Conservation (phyloP, 306 rosid genomes). For the Cucumis melo region DNA sequence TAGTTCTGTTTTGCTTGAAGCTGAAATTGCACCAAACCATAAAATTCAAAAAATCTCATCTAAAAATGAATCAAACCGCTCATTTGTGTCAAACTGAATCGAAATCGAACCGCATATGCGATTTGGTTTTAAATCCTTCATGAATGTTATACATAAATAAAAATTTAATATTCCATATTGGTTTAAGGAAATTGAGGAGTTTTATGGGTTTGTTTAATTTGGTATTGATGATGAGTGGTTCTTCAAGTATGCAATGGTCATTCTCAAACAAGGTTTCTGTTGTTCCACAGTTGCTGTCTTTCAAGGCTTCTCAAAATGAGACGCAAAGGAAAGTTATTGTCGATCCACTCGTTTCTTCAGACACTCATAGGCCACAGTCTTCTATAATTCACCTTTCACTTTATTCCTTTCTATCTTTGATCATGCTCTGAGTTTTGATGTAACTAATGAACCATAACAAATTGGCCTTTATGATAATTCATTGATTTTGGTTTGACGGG, state of each 20-base stretch:
- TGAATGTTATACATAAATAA: too few species aligned
- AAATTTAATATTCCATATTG: too few species aligned
- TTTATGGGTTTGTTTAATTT: slow-evolving; percentile 5
- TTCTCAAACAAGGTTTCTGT: slow-evolving; percentile 63
- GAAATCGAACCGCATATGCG: too few species aligned
- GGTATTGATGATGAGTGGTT: slow-evolving; percentile 31
- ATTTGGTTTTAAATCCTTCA: too few species aligned
- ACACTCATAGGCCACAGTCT: slow-evolving; percentile 35
- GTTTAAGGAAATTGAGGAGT: too few species aligned
- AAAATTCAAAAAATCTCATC: too few species aligned
- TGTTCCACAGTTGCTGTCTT: slow-evolving; percentile 55
- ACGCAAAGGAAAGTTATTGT: slow-evolving; percentile 23
- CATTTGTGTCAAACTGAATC: too few species aligned
- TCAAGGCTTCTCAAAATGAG: slow-evolving; percentile 56
- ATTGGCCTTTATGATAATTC: background rate
- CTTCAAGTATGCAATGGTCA: slow-evolving; percentile 87
- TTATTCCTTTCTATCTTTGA: background rate
- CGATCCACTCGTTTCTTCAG: slow-evolving; percentile 39
- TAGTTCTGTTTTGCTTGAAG: too few species aligned
- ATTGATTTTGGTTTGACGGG: slow-evolving; percentile 5
- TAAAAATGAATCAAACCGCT: too few species aligned
- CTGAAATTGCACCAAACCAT: too few species aligned
- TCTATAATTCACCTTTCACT: slow-evolving; percentile 37
- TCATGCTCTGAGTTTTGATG: background rate
- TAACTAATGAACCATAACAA: background rate